Evolutionary conservation across 208 protist genomes (phyloP).

Genomic region (Leishmania gerbilli): DNA sequence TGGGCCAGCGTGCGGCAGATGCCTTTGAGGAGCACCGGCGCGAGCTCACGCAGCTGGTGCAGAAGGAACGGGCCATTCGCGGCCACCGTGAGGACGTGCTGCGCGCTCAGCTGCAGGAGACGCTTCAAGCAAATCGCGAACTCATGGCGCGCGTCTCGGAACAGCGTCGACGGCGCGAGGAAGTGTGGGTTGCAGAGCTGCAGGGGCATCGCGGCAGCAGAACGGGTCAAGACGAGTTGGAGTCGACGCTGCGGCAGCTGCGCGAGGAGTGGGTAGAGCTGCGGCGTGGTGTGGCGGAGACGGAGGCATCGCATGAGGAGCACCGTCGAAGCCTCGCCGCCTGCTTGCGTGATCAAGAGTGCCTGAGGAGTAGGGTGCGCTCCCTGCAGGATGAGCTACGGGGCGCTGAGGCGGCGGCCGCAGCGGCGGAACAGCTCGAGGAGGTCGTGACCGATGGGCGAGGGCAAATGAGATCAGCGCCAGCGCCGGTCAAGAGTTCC

Average conservation of each 20-base stretch:
- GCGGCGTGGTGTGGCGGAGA: slow-evolving; percentile 26
- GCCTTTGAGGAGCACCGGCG: slow-evolving; percentile 72
- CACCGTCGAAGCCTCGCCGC: slow-evolving; percentile 8
- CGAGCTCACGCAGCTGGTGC: slow-evolving; percentile 66
- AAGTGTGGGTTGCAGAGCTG: slow-evolving; percentile 31
- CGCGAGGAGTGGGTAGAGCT: slow-evolving; percentile 33
- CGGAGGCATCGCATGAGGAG: slow-evolving; percentile 19
- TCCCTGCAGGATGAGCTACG: slow-evolving; percentile 8
- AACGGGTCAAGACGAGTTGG: slow-evolving; percentile 16
- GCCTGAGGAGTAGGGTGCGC: slow-evolving; percentile 22
- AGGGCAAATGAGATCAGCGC: too few species aligned
- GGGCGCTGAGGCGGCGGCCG: background rate
- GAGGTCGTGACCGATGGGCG: background rate
- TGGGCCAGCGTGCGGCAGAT: slow-evolving; percentile 42
- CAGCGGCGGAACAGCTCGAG: background rate
- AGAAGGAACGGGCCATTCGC: slow-evolving; percentile 71
- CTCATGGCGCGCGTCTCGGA: slow-evolving; percentile 36
- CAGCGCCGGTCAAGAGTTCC: background rate
- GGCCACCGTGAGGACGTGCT: slow-evolving; percentile 56
- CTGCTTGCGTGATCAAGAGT: slow-evolving; percentile 33
- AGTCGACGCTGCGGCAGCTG: slow-evolving; percentile 33
- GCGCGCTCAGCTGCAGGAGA: slow-evolving; percentile 45
- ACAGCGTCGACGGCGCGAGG: slow-evolving; percentile 20
- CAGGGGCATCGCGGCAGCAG: slow-evolving; percentile 21
- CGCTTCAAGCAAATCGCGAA: slow-evolving; percentile 25